Evolutionary conservation across 2,329 filamentous ascomycete genomes (phyloP).

Genomic region (Cucurbitaria berberidis): DNA sequence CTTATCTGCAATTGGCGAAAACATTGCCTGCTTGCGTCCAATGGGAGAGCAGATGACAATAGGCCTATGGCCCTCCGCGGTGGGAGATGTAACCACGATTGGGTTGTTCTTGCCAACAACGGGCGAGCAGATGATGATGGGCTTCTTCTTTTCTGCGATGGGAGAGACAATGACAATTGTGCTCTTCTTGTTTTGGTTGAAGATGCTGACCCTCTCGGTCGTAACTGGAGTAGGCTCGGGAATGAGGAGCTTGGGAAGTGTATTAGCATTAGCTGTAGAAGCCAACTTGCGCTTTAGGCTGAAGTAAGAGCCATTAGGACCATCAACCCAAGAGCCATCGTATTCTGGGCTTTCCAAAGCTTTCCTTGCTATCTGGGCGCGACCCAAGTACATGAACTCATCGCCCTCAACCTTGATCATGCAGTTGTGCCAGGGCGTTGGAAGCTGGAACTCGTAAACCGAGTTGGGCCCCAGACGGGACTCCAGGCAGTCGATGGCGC

Average conservation of each 20-base stretch:
- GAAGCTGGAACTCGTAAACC: conserved; percentile 44
- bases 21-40: conserved; percentile 21
- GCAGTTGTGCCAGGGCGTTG: conserved; percentile 55
- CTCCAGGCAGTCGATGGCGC: conserved; percentile 44
- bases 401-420: conserved; percentile 45
- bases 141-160: conserved; percentile 27
- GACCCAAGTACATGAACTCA: conserved; percentile 34
- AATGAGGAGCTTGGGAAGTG: conserved; percentile 19
- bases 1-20: conserved; percentile 25
- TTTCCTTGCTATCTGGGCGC: conserved; percentile 32
- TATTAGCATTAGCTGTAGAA: conserved; percentile 1
- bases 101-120: conserved; percentile 31
- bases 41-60: conserved; percentile 31
- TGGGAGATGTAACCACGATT: conserved; percentile 27
- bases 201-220: conserved; percentile 27
- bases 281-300: conserved; percentile 26
- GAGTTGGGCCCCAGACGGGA: conserved; percentile 31
- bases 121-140: conserved; percentile 33
- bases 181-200: conserved; percentile 29
- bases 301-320: conserved; percentile 35
- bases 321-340: conserved; percentile 35
- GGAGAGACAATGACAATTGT: conserved; percentile 28
- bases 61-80: conserved; percentile 19
- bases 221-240: conserved; percentile 3
- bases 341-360: conserved; percentile 28